Evolutionary conservation across 108 stramenopile species (phyloP).

Genomic region (Cylindrotheca fusiformis): DNA sequence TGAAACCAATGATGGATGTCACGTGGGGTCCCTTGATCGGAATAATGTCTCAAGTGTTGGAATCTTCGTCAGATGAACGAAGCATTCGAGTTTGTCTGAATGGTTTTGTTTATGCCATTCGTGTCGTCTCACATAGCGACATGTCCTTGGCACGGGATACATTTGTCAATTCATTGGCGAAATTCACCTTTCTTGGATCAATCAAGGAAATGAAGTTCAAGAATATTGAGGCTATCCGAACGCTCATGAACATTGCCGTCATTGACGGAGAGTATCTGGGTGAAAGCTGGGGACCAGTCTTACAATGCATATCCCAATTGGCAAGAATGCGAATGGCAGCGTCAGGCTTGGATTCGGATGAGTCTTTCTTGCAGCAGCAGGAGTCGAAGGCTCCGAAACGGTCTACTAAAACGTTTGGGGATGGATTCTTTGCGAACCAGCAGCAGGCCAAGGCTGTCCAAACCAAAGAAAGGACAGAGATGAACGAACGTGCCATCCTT

Average conservation of each 20-base stretch:
- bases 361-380: slow-evolving; percentile 66
- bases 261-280: slow-evolving; percentile 92
- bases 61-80: slow-evolving; percentile 76
- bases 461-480: slow-evolving; percentile 67
- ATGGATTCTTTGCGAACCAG: neutral
- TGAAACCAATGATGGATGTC: slow-evolving; percentile 96
- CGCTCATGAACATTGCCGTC: slow-evolving; percentile 90
- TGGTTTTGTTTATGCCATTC: slow-evolving; percentile 84
- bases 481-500: slow-evolving; percentile 74
- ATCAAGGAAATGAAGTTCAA: slow-evolving; percentile 92
- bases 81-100: slow-evolving; percentile 79
- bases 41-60: slow-evolving; percentile 89
- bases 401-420: neutral
- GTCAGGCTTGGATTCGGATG: slow-evolving; percentile 86
- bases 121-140: slow-evolving; percentile 70
- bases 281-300: slow-evolving; percentile 94
- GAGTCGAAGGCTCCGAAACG: slow-evolving; percentile 3
- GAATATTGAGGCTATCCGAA: slow-evolving; percentile 92
- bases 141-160: slow-evolving; percentile 91
- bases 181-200: slow-evolving; percentile 91
- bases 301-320: slow-evolving; percentile 94
- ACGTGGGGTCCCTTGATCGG: slow-evolving; percentile 97
- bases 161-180: slow-evolving; percentile 92
- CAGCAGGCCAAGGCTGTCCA: neutral
- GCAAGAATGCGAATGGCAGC: slow-evolving; percentile 80